Percentiles rank a stretch among this genome's conserved stretches.
These are phyloP conservation scores for Tephrocybe sp. DNA, from an alignment of 768 basidiomycete genomes.

Conservation along the genomic window DNA sequence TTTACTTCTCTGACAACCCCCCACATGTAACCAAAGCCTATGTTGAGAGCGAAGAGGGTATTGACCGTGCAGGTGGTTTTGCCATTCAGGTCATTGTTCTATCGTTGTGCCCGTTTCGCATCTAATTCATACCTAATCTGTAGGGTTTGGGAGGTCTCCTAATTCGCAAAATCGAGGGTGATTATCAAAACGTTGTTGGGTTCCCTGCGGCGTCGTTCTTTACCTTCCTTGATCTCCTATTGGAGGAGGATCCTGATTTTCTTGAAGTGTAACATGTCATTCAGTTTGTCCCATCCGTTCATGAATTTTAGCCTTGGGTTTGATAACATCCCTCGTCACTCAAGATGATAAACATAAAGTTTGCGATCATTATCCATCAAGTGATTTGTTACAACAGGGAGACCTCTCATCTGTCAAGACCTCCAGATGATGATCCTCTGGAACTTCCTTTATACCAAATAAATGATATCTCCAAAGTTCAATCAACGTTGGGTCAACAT, in stretches of 20 bases:
- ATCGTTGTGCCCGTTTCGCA: neutral
- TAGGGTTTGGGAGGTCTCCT: slow-evolving; percentile 83
- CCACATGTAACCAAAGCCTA: slow-evolving; percentile 69
- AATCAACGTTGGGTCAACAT: too few species aligned
- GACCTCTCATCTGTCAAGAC: neutral
- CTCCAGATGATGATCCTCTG: neutral
- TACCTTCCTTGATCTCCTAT: slow-evolving; percentile 63
- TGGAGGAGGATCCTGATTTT: slow-evolving; percentile 79
- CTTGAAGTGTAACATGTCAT: slow-evolving; percentile 38
- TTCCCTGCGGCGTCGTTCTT: slow-evolving; percentile 90
- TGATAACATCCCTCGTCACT: too few species aligned
- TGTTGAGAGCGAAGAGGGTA: slow-evolving; percentile 81
- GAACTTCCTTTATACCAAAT: too few species aligned
- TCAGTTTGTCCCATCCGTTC: neutral
- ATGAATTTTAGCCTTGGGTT: too few species aligned
- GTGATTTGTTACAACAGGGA: neutral
- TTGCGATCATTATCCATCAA: neutral
- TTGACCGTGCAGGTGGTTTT: slow-evolving; percentile 91
- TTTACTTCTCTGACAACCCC: slow-evolving; percentile 72
- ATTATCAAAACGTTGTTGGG: slow-evolving; percentile 89
- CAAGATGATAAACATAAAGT: neutral
- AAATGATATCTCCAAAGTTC: neutral
- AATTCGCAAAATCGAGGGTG: slow-evolving; percentile 84
- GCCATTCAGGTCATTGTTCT: slow-evolving; percentile 75
- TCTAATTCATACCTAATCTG: neutral